A percentile compares a stretch with the other conserved stretches of the same genome.
phyloP scores from a whole-genome alignment of 2,329 filamentous ascomycete genomes.

The Venturiaceae sp. region DNA sequence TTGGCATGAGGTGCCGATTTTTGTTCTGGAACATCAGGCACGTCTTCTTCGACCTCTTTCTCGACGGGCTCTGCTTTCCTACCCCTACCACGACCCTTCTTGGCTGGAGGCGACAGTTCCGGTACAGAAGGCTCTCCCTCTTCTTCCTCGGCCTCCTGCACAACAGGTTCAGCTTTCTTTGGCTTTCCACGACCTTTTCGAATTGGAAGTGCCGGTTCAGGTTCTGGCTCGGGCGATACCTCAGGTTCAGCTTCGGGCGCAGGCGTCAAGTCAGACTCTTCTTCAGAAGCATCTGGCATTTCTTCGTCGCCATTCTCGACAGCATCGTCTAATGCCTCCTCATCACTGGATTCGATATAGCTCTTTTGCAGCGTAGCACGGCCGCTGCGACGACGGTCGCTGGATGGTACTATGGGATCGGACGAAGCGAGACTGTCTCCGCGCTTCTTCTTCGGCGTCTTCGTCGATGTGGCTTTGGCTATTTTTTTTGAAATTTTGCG shows the following conservation, averaged over 20 bases:
- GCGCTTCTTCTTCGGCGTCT: constrained; percentile 24
- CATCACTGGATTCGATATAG: constrained; percentile 34
- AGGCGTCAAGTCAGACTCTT: not conserved
- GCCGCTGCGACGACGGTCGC: constrained; percentile 33
- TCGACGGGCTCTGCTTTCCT: not conserved
- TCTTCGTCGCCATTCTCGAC: not conserved
- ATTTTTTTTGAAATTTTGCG: constrained; percentile 27
- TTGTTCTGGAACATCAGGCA: not conserved
- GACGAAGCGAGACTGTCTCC: constrained; percentile 9
- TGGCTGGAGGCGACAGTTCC: not conserved
- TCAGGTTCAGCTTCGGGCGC: not conserved
- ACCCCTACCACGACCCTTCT: not conserved
- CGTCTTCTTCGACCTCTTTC: not conserved
- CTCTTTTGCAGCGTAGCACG: constrained; percentile 29
- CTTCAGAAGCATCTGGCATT: not conserved
- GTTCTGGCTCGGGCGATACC: not conserved
- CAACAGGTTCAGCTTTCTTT: not conserved
- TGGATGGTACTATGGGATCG: constrained; percentile 20
- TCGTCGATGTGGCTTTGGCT: constrained; percentile 16
- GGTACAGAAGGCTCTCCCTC: too few species aligned
- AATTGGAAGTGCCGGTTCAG: not conserved
- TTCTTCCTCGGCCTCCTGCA: too few species aligned
- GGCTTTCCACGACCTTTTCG: not conserved
- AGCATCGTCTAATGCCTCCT: constrained; percentile 12
- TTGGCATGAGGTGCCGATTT: not conserved